phyloP scores from a whole-genome alignment of 2,329 filamentous ascomycete species.

The Fusarium sp. region DNA sequence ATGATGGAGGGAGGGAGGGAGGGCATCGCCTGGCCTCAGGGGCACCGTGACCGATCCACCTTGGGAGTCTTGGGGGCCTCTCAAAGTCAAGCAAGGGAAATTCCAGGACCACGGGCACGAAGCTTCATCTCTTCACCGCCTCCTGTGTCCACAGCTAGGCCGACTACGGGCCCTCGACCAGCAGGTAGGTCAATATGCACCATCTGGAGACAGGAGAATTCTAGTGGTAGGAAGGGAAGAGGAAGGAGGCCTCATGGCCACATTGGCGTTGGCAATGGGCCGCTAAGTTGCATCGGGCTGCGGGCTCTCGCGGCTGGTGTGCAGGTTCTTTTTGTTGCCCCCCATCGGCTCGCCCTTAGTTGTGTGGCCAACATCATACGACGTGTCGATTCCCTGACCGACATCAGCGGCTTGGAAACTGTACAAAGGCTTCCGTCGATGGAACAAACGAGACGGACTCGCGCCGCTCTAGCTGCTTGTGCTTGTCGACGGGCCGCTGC shows the following conservation, averaged over 20 bases:
- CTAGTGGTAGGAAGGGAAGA: conserved; percentile 37
- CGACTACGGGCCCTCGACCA: conserved; percentile 28
- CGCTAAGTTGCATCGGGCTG: conserved; percentile 41
- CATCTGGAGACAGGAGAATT: conserved; percentile 23
- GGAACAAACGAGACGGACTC: conserved; percentile 2
- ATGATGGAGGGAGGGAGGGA: conserved; percentile 14
- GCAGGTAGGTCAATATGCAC: conserved; percentile 38
- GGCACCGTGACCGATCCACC: conserved; percentile 37
- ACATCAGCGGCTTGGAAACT: conserved; percentile 3
- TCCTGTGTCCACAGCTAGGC: conserved; percentile 36
- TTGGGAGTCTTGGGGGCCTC: conserved; percentile 27
- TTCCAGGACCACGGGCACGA: conserved; percentile 33
- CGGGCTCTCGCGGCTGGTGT: conserved; percentile 40
- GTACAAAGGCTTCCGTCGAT: conserved; percentile 4
- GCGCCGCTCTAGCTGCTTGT: conserved; percentile 4
- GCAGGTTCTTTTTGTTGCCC: conserved; percentile 32
- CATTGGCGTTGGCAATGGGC: conserved; percentile 39
- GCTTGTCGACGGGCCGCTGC: conserved; percentile 30
- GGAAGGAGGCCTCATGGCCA: conserved; percentile 38
- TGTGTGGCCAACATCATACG: conserved; percentile 36
- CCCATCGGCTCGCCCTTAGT: conserved; percentile 30
- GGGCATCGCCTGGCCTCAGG: conserved; percentile 31
- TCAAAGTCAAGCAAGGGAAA: conserved; percentile 37
- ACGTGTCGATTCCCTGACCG: conserved; percentile 23
- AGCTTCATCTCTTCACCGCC: conserved; percentile 41